Base-by-base conservation (phyloP, 257 asterid genomes). In the Coffea canephora region DNA sequence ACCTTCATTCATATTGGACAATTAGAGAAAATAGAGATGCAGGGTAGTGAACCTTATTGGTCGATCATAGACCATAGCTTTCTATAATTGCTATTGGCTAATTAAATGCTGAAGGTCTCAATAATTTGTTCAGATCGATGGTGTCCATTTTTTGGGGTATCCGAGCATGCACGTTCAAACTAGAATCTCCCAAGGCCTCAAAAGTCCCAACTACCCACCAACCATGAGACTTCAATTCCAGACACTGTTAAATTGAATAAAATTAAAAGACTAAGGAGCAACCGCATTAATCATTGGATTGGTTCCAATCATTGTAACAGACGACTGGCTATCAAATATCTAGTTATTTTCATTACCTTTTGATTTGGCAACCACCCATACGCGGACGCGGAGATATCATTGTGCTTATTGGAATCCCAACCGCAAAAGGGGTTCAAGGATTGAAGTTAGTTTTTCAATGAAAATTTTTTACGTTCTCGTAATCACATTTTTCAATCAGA, bases 251-350 rank as follows among this genome's bases (percentile, higher is more conserved):
- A 10, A 21, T 5, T 46, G n/a, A 13, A 9, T 45, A 25, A 34
- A 59, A 41, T 75, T 59, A 41, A 36, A 41, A 36, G 66, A 27
- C 13, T 74, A 1, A 9, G 55, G 25, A 73, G 18, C 25, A 11
- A 66, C 62, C 31, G 23, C 18, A 73, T 54, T 80, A 73, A 74
- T 80, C 75, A 73, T 80, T 73, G 34, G 23, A 13, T 16, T 71
- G 15, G 27, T 49, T 57, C 59, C 83, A 80, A 65, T 73, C 18
- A 65, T 77, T 46, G 80, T 45, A 16, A 69, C 69, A 23, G 62
- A 52, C 36, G 62, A 52, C 36, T 50, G 65, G 66, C 52, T 34
- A 34, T 23, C 69, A 27, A 15, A 8, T 39, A 39, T 8, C 5
- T 43, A 36, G 14, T 8, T 18, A 61, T 43, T 46, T 78, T 16